Evolutionary conservation across 306 rosid species (phyloP).

Genomic region (Malus sieversii): DNA sequence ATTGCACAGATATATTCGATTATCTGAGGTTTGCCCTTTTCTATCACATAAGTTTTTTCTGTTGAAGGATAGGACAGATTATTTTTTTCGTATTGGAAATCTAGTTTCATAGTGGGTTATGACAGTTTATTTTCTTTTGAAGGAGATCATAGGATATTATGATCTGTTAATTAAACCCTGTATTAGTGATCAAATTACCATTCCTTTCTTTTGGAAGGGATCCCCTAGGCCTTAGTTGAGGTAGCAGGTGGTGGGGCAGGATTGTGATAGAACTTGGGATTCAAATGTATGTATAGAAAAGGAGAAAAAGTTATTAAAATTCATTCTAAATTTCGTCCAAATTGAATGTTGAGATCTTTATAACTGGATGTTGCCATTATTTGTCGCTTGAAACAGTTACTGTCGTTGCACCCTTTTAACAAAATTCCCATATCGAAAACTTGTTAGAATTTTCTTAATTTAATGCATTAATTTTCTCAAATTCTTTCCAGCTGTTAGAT

Average conservation of each 20-base stretch:
- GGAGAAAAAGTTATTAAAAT: background rate
- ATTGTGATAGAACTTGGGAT: background rate
- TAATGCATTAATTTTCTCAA: background rate
- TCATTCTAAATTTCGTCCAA: background rate
- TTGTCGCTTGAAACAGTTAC: background rate
- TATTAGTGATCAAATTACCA: background rate
- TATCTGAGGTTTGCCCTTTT: constrained; percentile 64
- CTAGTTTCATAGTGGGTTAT: background rate
- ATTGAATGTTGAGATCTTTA: background rate
- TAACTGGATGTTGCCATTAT: background rate
- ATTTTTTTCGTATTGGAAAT: background rate
- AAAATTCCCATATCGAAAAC: background rate
- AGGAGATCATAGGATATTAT: background rate
- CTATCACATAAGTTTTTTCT: background rate
- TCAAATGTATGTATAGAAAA: background rate
- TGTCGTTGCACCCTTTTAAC: background rate
- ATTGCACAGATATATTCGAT: constrained; percentile 96
- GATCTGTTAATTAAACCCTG: background rate
- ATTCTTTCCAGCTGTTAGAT: background rate
- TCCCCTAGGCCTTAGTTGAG: background rate
- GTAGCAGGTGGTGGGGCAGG: background rate
- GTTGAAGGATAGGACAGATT: background rate
- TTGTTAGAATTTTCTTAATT: background rate
- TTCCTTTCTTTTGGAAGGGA: background rate
- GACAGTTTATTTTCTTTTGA: background rate